Evolutionary conservation across 176 grass and related monocot genomes (phyloP).

Genomic region (Elaeis guineensis): DNA sequence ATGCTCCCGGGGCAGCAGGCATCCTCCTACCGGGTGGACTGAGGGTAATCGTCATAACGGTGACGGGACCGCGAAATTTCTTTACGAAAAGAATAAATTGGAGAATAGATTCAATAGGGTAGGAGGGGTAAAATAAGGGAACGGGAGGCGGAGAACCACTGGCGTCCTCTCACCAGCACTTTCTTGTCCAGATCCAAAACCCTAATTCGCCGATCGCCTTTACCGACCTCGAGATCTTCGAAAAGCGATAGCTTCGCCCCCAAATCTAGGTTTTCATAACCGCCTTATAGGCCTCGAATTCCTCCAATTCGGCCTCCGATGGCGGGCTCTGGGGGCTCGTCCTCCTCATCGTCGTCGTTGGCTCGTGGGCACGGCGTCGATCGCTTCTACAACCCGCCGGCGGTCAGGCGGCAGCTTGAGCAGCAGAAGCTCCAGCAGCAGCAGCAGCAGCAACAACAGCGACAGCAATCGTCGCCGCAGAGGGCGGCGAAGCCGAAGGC

Average conservation of each 20-base stretch:
- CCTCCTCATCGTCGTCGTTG: conserved; percentile 15
- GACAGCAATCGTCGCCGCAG: conserved; percentile 25
- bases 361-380: conserved; percentile 30
- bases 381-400: conserved; percentile 65
- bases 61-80: too few species aligned
- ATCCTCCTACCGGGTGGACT: too few species aligned
- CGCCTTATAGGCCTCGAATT: background rate
- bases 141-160: conserved; percentile 31
- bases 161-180: background rate
- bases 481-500: conserved; percentile 25
- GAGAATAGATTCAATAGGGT: too few species aligned
- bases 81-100: too few species aligned
- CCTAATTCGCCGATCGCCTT: conserved; percentile 42
- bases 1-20: too few species aligned
- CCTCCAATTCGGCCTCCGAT: conserved; percentile 6
- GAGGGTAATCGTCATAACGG: too few species aligned
- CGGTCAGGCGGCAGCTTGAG: conserved; percentile 47
- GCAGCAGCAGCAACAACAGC: conserved; percentile 24
- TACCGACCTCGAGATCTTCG: background rate
- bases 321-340: conserved; percentile 29
- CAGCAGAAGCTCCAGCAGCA: background rate
- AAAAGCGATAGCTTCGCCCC: background rate
- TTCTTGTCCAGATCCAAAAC: conserved; percentile 33
- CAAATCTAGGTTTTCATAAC: conserved; percentile 19
- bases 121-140: too few species aligned